Evolutionary conservation across 129 eudicot species (phyloP).

Genomic region (Flaveria brownii): DNA sequence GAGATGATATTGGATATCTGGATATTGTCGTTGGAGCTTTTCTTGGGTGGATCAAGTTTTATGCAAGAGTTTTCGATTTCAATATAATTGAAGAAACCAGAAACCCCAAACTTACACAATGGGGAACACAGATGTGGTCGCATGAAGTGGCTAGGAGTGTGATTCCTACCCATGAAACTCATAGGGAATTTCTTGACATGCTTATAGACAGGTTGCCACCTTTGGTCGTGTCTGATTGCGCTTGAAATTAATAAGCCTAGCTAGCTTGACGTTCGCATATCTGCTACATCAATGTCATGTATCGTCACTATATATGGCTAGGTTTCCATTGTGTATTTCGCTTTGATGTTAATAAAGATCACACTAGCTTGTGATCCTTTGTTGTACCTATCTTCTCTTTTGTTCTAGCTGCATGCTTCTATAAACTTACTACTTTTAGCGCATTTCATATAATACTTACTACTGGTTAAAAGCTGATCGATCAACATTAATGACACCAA

Average conservation of each 20-base stretch:
- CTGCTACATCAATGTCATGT: too few relatives aligned
- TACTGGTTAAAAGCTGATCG: too few relatives aligned
- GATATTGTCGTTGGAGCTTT: slow-evolving; percentile 1
- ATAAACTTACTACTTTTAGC: too few relatives aligned
- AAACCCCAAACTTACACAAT: not conserved
- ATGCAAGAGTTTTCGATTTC: not conserved
- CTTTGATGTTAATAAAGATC: too few relatives aligned
- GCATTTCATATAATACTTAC: too few relatives aligned
- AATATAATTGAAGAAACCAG: not conserved
- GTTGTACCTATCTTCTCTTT: too few relatives aligned
- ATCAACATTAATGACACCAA: too few relatives aligned
- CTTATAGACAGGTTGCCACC: not conserved
- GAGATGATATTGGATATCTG: slow-evolving; percentile 1
- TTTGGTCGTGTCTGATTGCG: not conserved
- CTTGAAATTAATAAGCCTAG: not conserved
- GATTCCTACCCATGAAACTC: not conserved
- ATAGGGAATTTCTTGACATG: not conserved
- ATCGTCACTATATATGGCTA: too few relatives aligned
- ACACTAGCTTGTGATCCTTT: too few relatives aligned
- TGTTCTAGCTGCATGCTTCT: too few relatives aligned
- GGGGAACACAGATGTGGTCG: not conserved
- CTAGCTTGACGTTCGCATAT: too few relatives aligned
- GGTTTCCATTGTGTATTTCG: too few relatives aligned
- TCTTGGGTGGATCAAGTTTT: not conserved
- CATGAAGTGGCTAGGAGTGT: slow-evolving; percentile 1